A percentile compares a stretch with the other conserved stretches of the same genome.
Conservation (phyloP, 192 early-diverging fungal species). For the Spinellus fusiger region DNA sequence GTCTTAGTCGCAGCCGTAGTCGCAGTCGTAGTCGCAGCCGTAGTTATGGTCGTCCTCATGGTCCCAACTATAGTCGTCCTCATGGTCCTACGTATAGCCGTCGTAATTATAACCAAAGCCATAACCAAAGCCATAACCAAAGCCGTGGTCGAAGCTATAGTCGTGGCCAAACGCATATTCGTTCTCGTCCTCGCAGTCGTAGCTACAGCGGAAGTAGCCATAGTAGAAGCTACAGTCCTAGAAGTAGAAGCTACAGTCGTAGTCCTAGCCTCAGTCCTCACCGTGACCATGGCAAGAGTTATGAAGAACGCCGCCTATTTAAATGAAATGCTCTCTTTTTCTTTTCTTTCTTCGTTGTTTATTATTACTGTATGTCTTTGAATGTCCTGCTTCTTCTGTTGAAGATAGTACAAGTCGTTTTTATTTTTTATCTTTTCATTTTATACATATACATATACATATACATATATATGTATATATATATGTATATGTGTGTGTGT, state of each 20-base stretch:
- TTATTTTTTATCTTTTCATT: no score
- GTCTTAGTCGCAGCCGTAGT: not conserved
- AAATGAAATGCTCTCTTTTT: no score
- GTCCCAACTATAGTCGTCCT: not conserved
- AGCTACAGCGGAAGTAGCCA: not conserved
- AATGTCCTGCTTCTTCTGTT: no score
- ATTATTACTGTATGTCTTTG: no score
- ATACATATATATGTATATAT: no score
- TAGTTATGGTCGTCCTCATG: not conserved
- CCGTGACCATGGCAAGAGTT: slow-evolving; percentile 1
- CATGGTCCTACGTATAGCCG: not conserved
- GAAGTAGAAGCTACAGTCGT: not conserved
- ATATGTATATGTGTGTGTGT: no score
- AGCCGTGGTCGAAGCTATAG: not conserved
- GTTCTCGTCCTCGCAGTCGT: not conserved
- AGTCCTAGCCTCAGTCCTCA: not conserved
- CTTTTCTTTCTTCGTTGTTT: no score
- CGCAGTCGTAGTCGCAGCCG: slow-evolving; percentile 1
- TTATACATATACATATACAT: no score
- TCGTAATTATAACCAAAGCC: not conserved
- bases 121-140: not conserved
- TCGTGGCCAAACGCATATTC: not conserved
- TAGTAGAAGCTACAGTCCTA: not conserved
- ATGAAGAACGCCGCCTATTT: no score
- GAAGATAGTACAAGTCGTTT: no score